phyloP scores from a whole-genome alignment of 805 yeast genomes.

The Schwanniomyces vanrijiae region DNA sequence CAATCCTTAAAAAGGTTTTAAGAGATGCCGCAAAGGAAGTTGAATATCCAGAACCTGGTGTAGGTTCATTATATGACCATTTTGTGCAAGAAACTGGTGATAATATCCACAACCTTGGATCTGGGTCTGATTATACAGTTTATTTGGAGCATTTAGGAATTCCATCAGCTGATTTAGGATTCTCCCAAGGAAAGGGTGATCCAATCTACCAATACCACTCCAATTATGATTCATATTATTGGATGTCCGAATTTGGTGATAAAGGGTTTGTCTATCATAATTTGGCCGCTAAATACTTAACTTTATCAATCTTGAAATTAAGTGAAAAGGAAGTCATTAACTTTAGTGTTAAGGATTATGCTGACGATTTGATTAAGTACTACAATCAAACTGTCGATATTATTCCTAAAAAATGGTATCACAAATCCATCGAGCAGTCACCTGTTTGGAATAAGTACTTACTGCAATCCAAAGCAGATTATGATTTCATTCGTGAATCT shows the following conservation, averaged over 20 bases:
- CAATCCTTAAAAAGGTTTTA: conserved; percentile 51
- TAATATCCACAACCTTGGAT: conserved; percentile 42
- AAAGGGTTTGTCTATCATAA: conserved; percentile 54
- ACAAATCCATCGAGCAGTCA: conserved; percentile 15
- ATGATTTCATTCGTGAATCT: conserved; percentile 11
- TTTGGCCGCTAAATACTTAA: conserved; percentile 58
- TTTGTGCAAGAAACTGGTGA: conserved; percentile 39
- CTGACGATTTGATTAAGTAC: conserved; percentile 38
- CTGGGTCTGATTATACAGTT: conserved; percentile 56
- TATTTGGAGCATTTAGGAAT: conserved; percentile 69
- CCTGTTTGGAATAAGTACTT: conserved; percentile 16
- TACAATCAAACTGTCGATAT: conserved; percentile 28
- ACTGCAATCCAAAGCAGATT: conserved; percentile 12
- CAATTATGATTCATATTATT: conserved; percentile 54
- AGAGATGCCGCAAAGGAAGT: conserved; percentile 46
- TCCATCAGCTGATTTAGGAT: conserved; percentile 56
- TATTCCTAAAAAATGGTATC: conserved; percentile 37
- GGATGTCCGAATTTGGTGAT: conserved; percentile 56
- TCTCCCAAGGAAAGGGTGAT: conserved; percentile 33
- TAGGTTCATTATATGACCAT: conserved; percentile 48
- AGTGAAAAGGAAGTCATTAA: conserved; percentile 59
- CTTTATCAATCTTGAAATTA: conserved; percentile 52
- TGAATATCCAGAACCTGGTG: conserved; percentile 40
- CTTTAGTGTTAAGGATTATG: conserved; percentile 48
- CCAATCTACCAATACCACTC: conserved; percentile 61